Conservation (phyloP, 2,329 filamentous ascomycete species). For the Ophiocordyceps robertsii region DNA sequence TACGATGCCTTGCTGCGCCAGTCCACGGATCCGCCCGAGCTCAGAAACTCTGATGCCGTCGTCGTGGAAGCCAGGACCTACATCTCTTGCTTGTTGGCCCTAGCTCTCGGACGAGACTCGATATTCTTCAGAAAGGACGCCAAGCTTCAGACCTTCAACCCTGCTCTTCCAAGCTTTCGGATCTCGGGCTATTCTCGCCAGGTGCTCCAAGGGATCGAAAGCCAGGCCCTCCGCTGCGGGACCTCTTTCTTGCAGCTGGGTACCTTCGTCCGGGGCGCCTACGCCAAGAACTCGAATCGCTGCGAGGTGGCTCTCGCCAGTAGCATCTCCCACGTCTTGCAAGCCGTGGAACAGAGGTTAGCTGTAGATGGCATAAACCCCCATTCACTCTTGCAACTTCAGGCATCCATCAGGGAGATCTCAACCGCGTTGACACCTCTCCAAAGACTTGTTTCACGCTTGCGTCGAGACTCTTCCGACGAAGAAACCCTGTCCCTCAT, state of each 20-base stretch:
- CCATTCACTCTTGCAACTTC: constrained; percentile 38
- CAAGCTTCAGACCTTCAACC: constrained; percentile 36
- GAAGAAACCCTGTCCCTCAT: constrained; percentile 48
- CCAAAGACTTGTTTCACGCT: constrained; percentile 32
- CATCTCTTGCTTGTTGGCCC: constrained; percentile 44
- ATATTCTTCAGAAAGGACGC: constrained; percentile 53
- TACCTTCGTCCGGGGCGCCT: constrained; percentile 32
- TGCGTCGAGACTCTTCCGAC: constrained; percentile 34
- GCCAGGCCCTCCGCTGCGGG: constrained; percentile 32
- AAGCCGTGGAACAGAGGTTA: constrained; percentile 34
- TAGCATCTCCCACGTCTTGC: constrained; percentile 32
- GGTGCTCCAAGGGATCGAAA: constrained; percentile 31
- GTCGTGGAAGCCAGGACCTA: constrained; percentile 36
- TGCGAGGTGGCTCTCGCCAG: constrained; percentile 38
- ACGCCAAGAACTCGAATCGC: constrained; percentile 27
- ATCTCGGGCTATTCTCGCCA: constrained; percentile 43
- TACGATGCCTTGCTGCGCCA: constrained; percentile 50
- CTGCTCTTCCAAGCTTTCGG: constrained; percentile 30
- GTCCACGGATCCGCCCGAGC: constrained; percentile 23
- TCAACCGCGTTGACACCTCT: constrained; percentile 37
- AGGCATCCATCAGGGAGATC: constrained; percentile 32
- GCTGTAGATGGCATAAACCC: constrained; percentile 26
- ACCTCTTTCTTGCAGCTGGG: constrained; percentile 31
- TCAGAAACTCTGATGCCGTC: constrained; percentile 23
- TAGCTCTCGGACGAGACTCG: constrained; percentile 59